These are phyloP conservation scores for Kurtzmaniella cleridarum DNA, from an alignment of 805 yeast species.

Conservation along the genomic window DNA sequence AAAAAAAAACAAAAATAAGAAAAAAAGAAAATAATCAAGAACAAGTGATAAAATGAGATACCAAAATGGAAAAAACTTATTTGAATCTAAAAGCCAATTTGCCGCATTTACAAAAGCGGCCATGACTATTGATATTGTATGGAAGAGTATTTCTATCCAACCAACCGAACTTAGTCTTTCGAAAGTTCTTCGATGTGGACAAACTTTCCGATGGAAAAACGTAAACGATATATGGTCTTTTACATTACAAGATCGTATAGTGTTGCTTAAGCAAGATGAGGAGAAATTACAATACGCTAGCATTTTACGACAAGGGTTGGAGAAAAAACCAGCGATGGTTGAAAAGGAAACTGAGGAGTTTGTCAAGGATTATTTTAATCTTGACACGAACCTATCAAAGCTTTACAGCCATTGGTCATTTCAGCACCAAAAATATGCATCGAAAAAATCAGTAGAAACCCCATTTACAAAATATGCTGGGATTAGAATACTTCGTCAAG, in stretches of 20 bases:
- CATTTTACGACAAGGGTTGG: slow-evolving; percentile 18
- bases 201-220: slow-evolving; percentile 76
- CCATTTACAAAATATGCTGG: slow-evolving; percentile 50
- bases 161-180: slow-evolving; percentile 50
- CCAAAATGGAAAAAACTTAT: no score
- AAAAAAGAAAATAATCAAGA: no score
- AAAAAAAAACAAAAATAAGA: no score
- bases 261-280: slow-evolving; percentile 60
- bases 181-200: slow-evolving; percentile 77
- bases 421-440: slow-evolving; percentile 46
- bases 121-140: slow-evolving; percentile 20
- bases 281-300: slow-evolving; percentile 45
- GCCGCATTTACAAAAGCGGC: neutral
- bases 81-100: neutral
- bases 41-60: no score
- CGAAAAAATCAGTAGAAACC: slow-evolving; percentile 14
- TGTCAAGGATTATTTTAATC: slow-evolving; percentile 65
- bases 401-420: slow-evolving; percentile 60
- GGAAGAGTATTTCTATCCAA: slow-evolving; percentile 18
- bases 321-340: slow-evolving; percentile 5
- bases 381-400: slow-evolving; percentile 47
- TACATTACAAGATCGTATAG: slow-evolving; percentile 51
- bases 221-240: slow-evolving; percentile 62
- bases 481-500: slow-evolving; percentile 81
- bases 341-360: slow-evolving; percentile 35